Conservation (phyloP, 345 rosid species). For the Anastatica hierochuntica region DNA sequence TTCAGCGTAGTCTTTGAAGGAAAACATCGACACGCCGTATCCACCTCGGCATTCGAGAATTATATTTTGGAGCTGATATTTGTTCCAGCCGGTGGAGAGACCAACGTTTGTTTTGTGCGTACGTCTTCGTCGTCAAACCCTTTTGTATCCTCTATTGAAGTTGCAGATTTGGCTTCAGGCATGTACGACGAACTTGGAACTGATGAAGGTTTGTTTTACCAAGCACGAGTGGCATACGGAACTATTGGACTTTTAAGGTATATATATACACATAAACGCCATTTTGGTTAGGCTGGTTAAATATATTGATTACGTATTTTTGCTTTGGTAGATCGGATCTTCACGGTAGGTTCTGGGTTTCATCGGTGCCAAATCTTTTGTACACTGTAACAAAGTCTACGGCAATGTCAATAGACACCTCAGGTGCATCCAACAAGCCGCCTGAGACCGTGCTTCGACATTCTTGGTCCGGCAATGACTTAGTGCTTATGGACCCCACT, state of each 20-base stretch:
- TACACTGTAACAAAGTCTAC: not conserved
- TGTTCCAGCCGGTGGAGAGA: conserved; percentile 7
- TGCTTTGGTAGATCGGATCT: conserved; percentile 7
- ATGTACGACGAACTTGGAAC: conserved; percentile 18
- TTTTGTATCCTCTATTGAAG: conserved; percentile 26
- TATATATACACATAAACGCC: too few species aligned
- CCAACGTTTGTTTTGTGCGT: conserved; percentile 15
- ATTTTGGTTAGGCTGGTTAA: too few species aligned
- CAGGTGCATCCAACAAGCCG: conserved; percentile 20
- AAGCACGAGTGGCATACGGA: not conserved
- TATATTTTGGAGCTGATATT: conserved; percentile 11
- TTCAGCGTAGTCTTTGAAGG: conserved; percentile 11
- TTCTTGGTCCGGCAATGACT: not conserved
- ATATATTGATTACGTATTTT: too few species aligned
- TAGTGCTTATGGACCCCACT: not conserved
- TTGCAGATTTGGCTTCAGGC: not conserved
- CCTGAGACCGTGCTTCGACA: conserved; percentile 3
- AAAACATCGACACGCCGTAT: conserved; percentile 8
- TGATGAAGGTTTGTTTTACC: conserved; percentile 17
- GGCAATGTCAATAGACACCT: conserved; percentile 6
- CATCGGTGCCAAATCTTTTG: not conserved
- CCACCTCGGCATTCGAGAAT: not conserved
- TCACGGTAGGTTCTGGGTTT: conserved; percentile 12
- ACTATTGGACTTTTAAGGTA: not conserved
- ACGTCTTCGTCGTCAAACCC: conserved; percentile 15